Base-by-base conservation (phyloP, 495 filamentous ascomycete species). In the Wilcoxina mikolae region DNA sequence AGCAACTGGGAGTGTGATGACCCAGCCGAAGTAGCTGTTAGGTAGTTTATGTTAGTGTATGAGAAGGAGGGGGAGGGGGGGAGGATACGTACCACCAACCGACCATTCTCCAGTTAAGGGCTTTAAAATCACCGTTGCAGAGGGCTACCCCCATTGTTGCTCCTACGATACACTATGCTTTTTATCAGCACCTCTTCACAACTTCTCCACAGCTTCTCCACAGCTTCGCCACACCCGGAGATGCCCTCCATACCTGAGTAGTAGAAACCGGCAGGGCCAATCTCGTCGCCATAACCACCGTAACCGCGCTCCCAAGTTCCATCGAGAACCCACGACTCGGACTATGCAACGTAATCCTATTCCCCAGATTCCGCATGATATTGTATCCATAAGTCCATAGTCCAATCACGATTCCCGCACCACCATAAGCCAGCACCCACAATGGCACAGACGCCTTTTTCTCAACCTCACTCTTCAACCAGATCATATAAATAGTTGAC, bases 381-480 rank as follows among this genome's bases (percentile, higher is more conserved):
- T 84, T 73, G 69, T 79, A 85, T 18, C 82, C 82, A 58, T 79
- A 86, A 60, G 79, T 78, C 76, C 79, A 82, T 58, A 84, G 71
- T 5, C 82, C 82, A 51, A 78, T 68, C 39, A 78, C 73, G 17
- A 84, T 70, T 7, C 68, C 66, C 23, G 73, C 60, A 60, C 72
- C 80, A 10, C 76, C 77, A 54, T 83, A 75, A 20, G 72, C 75
- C 1, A 84, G 71, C 65, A 80, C 75, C 82, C 83, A 87, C 44
- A 78, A 53, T 15, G 80, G 80, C 0, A 82, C 79, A 2, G 72
- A 66, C 0, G 76, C 64, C 55, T 78, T 81, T 3, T 61, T 62
- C 41, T 70, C 65, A 3, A 76, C 66, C 0, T 35, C 59, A 7
- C 75, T 77, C 1, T 70, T 67, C 11, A 68, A 65, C 82, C 82